These are phyloP conservation scores for Aspergillus hiratsukae DNA, from an alignment of 2,329 filamentous ascomycete species.

Conservation along the genomic window DNA sequence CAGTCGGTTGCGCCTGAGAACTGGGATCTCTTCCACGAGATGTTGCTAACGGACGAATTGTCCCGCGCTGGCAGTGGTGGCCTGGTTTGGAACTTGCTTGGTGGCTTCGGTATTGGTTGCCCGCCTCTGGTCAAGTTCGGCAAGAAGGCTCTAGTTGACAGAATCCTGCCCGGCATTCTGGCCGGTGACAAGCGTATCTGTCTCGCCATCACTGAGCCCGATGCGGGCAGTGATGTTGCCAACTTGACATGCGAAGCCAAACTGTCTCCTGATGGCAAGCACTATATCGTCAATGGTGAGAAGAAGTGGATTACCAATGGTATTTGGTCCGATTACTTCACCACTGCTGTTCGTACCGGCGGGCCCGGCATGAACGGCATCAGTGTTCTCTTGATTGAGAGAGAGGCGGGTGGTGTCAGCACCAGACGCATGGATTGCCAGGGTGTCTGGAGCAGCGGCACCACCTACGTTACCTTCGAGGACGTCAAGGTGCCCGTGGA, in stretches of 20 bases:
- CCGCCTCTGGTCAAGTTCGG: slow-evolving; percentile 91
- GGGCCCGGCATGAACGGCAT: slow-evolving; percentile 89
- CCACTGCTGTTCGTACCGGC: slow-evolving; percentile 87
- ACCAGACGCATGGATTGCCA: slow-evolving; percentile 98
- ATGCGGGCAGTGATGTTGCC: slow-evolving; percentile 91
- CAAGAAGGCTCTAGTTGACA: slow-evolving; percentile 75
- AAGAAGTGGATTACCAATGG: slow-evolving; percentile 99
- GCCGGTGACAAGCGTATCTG: slow-evolving; percentile 95
- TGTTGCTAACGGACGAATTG: slow-evolving; percentile 91
- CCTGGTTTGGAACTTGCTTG: slow-evolving; percentile 94
- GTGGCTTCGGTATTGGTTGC: slow-evolving; percentile 92
- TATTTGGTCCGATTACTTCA: slow-evolving; percentile 96
- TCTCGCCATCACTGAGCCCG: slow-evolving; percentile 92
- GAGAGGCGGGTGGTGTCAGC: slow-evolving; percentile 74
- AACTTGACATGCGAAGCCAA: slow-evolving; percentile 95
- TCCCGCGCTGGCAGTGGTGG: slow-evolving; percentile 85
- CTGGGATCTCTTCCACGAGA: slow-evolving; percentile 98
- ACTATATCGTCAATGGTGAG: slow-evolving; percentile 98
- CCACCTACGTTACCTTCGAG: slow-evolving; percentile 96
- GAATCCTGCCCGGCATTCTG: slow-evolving; percentile 83
- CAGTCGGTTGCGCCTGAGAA: slow-evolving; percentile 77
- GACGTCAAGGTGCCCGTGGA: slow-evolving; percentile 99
- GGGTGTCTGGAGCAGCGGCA: slow-evolving; percentile 91
- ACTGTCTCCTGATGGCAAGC: slow-evolving; percentile 89
- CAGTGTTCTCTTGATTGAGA: slow-evolving; percentile 86